These are phyloP conservation scores for Ophiocordyceps robertsii DNA, from an alignment of 2,329 filamentous ascomycete species.

Conservation along the genomic window DNA sequence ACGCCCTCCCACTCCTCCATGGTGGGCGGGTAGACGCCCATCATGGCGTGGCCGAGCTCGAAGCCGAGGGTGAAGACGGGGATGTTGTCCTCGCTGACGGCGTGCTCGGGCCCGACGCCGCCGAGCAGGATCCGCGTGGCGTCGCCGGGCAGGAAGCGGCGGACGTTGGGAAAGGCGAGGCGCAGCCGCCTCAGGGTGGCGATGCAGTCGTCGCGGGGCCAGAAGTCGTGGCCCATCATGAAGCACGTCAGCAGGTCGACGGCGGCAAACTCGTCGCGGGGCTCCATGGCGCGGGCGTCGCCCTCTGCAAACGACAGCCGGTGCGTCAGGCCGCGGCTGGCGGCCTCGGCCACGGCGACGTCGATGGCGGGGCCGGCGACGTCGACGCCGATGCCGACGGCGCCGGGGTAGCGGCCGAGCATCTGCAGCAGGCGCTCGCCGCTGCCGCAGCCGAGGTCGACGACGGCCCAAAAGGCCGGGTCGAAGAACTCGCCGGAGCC, in stretches of 20 bases:
- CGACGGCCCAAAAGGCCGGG: constrained; percentile 2
- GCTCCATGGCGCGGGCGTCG: constrained; percentile 2
- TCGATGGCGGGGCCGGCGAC: constrained; percentile 4
- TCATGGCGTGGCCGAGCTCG: constrained; percentile 5
- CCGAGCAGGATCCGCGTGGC: background rate
- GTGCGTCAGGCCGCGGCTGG: background rate
- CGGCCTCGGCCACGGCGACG: constrained; percentile 1
- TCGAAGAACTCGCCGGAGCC: constrained; percentile 6
- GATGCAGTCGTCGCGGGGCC: constrained; percentile 7
- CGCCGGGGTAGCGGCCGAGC: constrained; percentile 2
- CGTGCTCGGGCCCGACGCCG: background rate
- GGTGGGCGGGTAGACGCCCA: constrained; percentile 6
- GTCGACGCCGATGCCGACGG: constrained; percentile 5
- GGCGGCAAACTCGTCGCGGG: constrained; percentile 4
- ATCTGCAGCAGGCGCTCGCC: constrained; percentile 7
- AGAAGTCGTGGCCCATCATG: constrained; percentile 9
- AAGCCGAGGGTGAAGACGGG: constrained; percentile 6
- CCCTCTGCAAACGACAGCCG: background rate
- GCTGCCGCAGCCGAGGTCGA: constrained; percentile 7
- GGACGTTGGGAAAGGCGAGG: constrained; percentile 4
- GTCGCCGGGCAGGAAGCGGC: constrained; percentile 5
- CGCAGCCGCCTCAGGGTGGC: constrained; percentile 2
- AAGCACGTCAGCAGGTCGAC: constrained; percentile 7
- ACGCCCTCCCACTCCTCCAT: constrained; percentile 7
- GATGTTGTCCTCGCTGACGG: constrained; percentile 1